Base-by-base conservation (phyloP, 441 rosid species). In the Arabidopsis lyrata region DNA sequence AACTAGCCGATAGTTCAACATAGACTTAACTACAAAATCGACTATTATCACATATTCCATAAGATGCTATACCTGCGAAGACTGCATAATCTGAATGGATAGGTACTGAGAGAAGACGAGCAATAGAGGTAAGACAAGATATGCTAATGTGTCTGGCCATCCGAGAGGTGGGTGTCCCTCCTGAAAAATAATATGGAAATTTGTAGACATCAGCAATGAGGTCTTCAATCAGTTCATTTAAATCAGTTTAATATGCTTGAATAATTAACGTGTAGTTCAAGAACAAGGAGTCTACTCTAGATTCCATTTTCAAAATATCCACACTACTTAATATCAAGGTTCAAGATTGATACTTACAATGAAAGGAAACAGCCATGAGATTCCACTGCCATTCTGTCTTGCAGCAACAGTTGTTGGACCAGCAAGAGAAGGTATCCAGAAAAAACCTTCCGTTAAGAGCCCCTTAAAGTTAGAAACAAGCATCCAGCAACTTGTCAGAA, bases 131-230 rank as follows among this genome's bases (percentile, higher is more conserved):
- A 95, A 81, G 78, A 89, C 96, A 57, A 95, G 97, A 80, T 95
- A 95, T 16, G 96, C 93, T 58, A 90, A 81, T 14, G 97, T 92
- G 78, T 86, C 97, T 2, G 91, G 65, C 99, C 97, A 95, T 68
- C 99, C 99, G 32, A 95, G 97, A 24, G 97, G 99, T 73, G 99
- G 99, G 53, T 89, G 94, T 64, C 99, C 97, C 70, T 95, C 97
- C 99, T 95, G 86, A 50, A 34, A 75, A 47, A 77, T 9, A 50
- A 70, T 44, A 42, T n/a, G 24, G 22, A 36, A 53, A 57, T 34
- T 50, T 55, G 39, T 31, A 58, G 11, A 42, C 55, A 63, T 50
- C 8, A 63, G 76, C 59, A 66, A 71, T 20, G 18, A 59, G n/a
- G 45, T 18, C 45, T 68, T 41, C 34, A 9, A 20, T 45, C 36